Conservation (phyloP, 2,329 filamentous ascomycete genomes). For the Hymenoscyphus linearis region DNA sequence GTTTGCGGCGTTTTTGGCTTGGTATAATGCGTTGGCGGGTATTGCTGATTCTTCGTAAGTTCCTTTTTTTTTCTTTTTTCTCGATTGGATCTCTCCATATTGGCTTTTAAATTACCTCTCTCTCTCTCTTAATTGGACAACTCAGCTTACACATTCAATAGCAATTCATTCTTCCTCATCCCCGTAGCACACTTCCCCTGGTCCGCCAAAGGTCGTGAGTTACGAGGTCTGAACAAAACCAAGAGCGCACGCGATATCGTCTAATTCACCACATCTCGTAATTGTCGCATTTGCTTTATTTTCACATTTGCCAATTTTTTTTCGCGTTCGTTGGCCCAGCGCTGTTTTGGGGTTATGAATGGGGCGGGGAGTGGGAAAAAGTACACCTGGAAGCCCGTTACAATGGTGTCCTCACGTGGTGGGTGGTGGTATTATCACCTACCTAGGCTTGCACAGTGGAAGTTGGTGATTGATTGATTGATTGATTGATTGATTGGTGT, state of each 20-base stretch:
- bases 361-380: not conserved
- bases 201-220: conserved; percentile 70
- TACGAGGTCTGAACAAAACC: conserved; percentile 45
- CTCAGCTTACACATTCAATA: conserved; percentile 33
- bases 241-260: conserved; percentile 41
- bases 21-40: conserved; percentile 83
- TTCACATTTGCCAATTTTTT: not conserved
- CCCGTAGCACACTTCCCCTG: conserved; percentile 94
- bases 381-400: not conserved
- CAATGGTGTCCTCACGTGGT: too few species aligned
- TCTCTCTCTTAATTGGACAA: not conserved
- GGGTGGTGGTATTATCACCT: too few species aligned
- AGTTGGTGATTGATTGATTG: too few species aligned
- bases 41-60: conserved; percentile 65
- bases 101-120: too few species aligned
- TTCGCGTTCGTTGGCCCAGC: not conserved
- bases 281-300: not conserved
- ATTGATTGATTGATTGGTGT: too few species aligned
- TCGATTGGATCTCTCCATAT: too few species aligned
- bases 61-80: not conserved
- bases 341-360: not conserved
- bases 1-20: conserved; percentile 73
- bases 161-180: conserved; percentile 83
- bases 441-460: too few species aligned
- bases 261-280: conserved; percentile 17